Percentiles rank a stretch among this genome's conserved stretches.
Evolutionary conservation across 75 land plant species (phyloP).

Genomic region (Chamaecyparis obtusa): DNA sequence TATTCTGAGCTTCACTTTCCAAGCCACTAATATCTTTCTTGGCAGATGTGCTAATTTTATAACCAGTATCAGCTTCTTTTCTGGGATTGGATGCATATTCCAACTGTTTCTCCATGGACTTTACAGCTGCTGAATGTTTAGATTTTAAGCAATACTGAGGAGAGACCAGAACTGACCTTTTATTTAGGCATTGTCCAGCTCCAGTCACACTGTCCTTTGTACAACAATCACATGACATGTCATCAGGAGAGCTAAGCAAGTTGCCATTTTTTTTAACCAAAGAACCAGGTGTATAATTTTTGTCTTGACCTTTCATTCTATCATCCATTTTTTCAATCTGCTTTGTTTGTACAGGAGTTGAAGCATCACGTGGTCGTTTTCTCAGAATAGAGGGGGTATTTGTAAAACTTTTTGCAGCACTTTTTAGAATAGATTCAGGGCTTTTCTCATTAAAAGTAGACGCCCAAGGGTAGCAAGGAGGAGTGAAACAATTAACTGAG

Average conservation of each 20-base stretch:
- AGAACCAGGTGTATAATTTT: background rate
- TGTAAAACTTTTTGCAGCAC: conserved; percentile 78
- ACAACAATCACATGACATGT: conserved; percentile 10
- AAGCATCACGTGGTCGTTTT: conserved; percentile 48
- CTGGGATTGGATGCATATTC: conserved; percentile 27
- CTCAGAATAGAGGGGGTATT: conserved; percentile 84
- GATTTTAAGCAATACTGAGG: conserved; percentile 55
- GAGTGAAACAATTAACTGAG: conserved; percentile 42
- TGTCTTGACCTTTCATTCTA: conserved; percentile 1
- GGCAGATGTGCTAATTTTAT: background rate
- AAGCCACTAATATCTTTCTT: background rate
- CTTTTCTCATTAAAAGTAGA: conserved; percentile 32
- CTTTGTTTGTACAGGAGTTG: conserved; percentile 12
- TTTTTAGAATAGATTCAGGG: conserved; percentile 73
- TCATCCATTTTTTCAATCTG: conserved; percentile 8
- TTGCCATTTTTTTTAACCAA: background rate
- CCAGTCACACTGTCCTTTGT: conserved; percentile 4
- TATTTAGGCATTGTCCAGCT: background rate
- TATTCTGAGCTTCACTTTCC: background rate
- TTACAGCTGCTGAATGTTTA: conserved; percentile 40
- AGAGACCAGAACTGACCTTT: conserved; percentile 31
- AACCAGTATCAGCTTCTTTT: background rate
- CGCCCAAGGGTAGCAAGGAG: conserved; percentile 37
- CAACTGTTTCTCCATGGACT: conserved; percentile 62
- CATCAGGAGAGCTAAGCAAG: conserved; percentile 10